A percentile compares a stretch with the other conserved stretches of the same genome.
phyloP scores from a whole-genome alignment of 2,329 filamentous ascomycete genomes.

The Diaporthe ampelina region DNA sequence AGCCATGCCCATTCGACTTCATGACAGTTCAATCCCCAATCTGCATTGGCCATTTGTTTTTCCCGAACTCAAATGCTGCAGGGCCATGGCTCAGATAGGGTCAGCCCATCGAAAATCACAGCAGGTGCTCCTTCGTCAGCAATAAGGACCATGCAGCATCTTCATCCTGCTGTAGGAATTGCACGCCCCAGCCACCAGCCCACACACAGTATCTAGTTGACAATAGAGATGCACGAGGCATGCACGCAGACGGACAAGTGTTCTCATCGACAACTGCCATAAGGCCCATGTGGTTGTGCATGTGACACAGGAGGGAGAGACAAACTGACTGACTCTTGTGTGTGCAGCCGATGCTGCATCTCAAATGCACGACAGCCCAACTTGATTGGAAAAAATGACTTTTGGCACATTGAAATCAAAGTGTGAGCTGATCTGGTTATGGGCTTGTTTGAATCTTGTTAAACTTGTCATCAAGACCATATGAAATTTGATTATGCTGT shows the following conservation, averaged over 20 bases:
- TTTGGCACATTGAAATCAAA: neutral
- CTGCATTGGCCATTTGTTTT: no score
- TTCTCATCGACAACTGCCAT: no score
- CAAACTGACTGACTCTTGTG: no score
- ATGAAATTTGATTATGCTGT: neutral
- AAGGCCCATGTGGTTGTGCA: neutral
- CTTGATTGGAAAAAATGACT: neutral
- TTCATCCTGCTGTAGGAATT: no score
- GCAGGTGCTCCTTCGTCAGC: no score
- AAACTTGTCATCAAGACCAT: neutral
- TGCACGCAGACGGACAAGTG: no score
- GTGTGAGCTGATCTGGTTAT: neutral
- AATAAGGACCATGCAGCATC: no score
- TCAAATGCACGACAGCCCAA: neutral
- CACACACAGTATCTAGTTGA: no score
- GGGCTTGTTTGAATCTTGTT: neutral
- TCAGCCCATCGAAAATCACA: no score
- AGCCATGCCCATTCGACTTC: neutral
- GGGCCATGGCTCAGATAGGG: neutral
- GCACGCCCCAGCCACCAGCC: no score
- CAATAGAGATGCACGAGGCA: no score
- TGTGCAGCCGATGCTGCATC: neutral
- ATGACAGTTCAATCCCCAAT: neutral
- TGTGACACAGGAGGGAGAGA: neutral
- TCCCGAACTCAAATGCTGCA: no score